These are phyloP conservation scores for Diospyros lotus DNA, from an alignment of 148 eudicot species.

Conservation along the genomic window DNA sequence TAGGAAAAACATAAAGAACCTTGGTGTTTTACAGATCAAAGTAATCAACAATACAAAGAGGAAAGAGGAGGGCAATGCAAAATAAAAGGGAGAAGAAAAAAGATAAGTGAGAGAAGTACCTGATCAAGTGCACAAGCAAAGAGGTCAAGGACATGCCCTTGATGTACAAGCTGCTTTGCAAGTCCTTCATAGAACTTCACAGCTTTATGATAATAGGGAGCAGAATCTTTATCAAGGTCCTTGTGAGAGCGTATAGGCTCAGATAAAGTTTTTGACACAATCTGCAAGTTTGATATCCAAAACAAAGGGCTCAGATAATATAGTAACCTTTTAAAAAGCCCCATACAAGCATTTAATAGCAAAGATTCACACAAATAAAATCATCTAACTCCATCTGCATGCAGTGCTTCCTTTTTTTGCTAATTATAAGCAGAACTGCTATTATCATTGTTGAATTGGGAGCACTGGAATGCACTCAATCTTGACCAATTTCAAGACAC, in stretches of 20 bases:
- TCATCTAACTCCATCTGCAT: too few species aligned
- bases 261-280: conserved; percentile 76
- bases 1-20: conserved; percentile 27
- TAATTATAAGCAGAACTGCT: too few species aligned
- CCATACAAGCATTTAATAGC: too few species aligned
- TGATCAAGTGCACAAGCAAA: conserved; percentile 99
- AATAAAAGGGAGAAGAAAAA: not conserved
- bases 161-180: conserved; percentile 91
- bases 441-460: too few species aligned
- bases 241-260: conserved; percentile 98
- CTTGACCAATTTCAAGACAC: too few species aligned
- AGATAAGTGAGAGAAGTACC: conserved; percentile 35
- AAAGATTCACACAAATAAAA: too few species aligned
- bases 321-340: too few species aligned
- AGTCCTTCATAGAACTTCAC: conserved; percentile 84
- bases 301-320: not conserved
- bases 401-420: too few species aligned
- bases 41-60: not conserved
- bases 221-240: conserved; percentile 97
- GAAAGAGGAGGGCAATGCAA: not conserved
- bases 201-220: conserved; percentile 80
- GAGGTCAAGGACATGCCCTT: conserved; percentile 93
- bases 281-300: conserved; percentile 38
- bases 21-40: conserved; percentile 37
- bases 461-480: too few species aligned